Evolutionary conservation across 495 filamentous ascomycete species (phyloP), one percentile per base, ranked within the genome.

Genomic region (Daldinia vernicosa): DNA sequence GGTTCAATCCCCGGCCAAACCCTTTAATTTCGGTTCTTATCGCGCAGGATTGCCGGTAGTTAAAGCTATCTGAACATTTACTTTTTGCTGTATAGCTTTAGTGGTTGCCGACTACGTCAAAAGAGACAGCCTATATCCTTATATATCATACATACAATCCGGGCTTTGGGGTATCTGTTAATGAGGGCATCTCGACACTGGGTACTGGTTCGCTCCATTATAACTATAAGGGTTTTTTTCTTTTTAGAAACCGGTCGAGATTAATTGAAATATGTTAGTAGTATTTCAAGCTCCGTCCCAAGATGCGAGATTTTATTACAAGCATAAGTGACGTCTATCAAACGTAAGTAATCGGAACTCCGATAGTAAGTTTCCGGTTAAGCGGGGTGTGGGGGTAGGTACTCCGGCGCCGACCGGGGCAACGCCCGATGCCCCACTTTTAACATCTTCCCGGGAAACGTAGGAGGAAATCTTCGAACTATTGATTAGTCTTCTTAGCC

Each of bases 1-100:
- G 43, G 43, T 47, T 47, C 43, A 47, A 47, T 47, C 43, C 43
- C 43, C 43, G 43, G 43, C 28, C 53, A 56, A 56, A 32, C 30
- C 28, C 53, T 55, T 24, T 4, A 24, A 12, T 22, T 24, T 9
- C 43, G 11, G 17, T 47, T 24, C 17, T 22, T 12, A 12, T 24
- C 43, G 19, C 9, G 22, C 24, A 47, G 17, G 8, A 11, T 22
- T 0, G 9, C 19, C 8, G 22, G 17, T 14, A n/a, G n/a, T n/a
- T n/a, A 35, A 47, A 24, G 43, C 8, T 2, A 4, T 3, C 5
- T 24, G 43, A 12, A 11, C 1, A 24, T 8, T 11, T 24, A 11
- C 8, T 47, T 47, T 24, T 47, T 47, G 17, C 4, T 47, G 1
- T 24, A 1, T 3, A 11, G 8, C 0, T 11, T 1, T 3, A n/a